Evolutionary conservation across 345 rosid genomes (phyloP).

Genomic region (Salix purpurea): DNA sequence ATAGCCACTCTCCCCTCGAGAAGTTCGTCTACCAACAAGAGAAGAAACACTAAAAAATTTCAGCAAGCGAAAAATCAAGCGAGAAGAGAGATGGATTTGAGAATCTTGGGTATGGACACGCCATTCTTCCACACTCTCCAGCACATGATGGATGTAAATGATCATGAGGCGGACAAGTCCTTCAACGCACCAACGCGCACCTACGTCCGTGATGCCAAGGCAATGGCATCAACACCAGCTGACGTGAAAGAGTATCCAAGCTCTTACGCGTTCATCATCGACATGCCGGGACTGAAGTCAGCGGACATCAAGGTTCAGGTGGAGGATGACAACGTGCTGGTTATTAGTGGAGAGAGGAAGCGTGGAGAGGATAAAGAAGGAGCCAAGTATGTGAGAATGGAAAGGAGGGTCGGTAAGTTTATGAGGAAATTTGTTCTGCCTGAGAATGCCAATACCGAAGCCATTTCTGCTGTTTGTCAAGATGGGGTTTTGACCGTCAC

Average conservation of each 20-base stretch:
- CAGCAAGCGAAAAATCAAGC: too few species aligned
- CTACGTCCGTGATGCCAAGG: conserved; percentile 61
- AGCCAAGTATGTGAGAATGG: conserved; percentile 69
- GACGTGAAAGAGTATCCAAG: conserved; percentile 59
- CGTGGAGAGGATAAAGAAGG: conserved; percentile 52
- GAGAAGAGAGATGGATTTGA: conserved; percentile 38
- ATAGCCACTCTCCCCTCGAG: background rate
- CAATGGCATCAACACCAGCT: conserved; percentile 85
- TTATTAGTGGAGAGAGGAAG: conserved; percentile 61
- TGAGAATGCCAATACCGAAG: conserved; percentile 61
- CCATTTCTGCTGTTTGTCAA: conserved; percentile 55
- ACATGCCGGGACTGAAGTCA: conserved; percentile 77
- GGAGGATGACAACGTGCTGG: conserved; percentile 66
- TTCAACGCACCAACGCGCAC: conserved; percentile 45
- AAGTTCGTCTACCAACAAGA: fast-evolving
- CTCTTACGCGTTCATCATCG: conserved; percentile 55
- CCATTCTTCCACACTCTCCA: conserved; percentile 46
- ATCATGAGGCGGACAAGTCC: conserved; percentile 30
- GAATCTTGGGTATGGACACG: conserved; percentile 34
- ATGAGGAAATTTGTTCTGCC: conserved; percentile 72
- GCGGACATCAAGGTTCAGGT: conserved; percentile 69
- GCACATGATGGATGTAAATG: conserved; percentile 47
- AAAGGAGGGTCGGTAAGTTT: conserved; percentile 69
- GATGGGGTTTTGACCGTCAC: conserved; percentile 78
- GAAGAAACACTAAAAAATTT: too few species aligned